These are phyloP conservation scores for Rhodamnia rubescens DNA, from an alignment of 345 rosid genomes.

Conservation along the genomic window DNA sequence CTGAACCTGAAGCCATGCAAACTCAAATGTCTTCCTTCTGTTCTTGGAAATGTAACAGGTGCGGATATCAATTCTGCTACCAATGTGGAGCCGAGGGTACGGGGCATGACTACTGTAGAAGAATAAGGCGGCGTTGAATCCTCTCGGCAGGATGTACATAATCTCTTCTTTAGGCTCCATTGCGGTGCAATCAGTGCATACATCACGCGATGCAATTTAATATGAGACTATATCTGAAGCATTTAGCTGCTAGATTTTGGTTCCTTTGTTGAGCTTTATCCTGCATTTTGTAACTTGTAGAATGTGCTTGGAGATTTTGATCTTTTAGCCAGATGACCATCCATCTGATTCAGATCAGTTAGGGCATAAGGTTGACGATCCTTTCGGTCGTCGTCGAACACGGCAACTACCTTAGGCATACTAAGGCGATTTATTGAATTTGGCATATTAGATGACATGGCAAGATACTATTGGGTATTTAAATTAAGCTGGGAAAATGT, in stretches of 20 bases:
- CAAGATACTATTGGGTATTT: neutral
- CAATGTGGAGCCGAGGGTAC: slow-evolving; percentile 10
- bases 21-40: neutral
- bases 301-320: neutral
- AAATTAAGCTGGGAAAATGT: neutral
- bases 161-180: neutral
- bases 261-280: neutral
- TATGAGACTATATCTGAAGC: neutral
- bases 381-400: neutral
- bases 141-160: neutral
- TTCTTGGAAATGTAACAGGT: slow-evolving; percentile 11
- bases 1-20: neutral
- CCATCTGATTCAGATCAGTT: neutral
- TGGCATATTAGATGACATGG: neutral
- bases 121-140: slow-evolving; percentile 1
- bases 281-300: neutral
- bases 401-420: neutral
- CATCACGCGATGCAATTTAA: slow-evolving; percentile 14
- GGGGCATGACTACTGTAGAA: neutral
- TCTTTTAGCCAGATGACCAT: neutral
- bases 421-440: neutral
- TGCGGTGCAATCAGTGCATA: neutral
- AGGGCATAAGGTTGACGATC: neutral
- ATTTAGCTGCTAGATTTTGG: neutral
- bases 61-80: slow-evolving; percentile 32